phyloP scores from a whole-genome alignment of 2,329 filamentous ascomycete genomes.

The Fusarium sp. region DNA sequence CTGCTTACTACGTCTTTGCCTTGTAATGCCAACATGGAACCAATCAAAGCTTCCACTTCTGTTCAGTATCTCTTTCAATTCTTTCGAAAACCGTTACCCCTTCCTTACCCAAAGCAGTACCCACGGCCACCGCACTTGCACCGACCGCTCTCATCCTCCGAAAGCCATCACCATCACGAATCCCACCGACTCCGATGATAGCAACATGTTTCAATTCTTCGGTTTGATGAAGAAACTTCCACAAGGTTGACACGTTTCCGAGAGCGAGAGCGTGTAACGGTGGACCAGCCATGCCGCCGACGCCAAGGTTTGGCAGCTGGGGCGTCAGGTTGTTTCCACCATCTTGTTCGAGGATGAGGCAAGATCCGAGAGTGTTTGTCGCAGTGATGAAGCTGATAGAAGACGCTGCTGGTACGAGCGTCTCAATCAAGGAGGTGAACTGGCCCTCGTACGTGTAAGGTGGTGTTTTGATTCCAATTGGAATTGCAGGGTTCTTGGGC shows the following conservation, averaged over 20 bases:
- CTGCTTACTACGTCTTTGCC: too few species aligned
- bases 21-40: too few species aligned
- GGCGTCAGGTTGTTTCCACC: constrained; percentile 44
- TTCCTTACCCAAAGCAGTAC: constrained; percentile 74
- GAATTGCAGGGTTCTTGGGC: constrained; percentile 49
- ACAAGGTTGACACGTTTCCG: constrained; percentile 80
- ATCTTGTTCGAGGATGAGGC: constrained; percentile 64
- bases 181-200: constrained; percentile 80
- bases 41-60: neutral
- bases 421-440: constrained; percentile 67
- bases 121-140: constrained; percentile 75
- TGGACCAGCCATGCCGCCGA: constrained; percentile 79
- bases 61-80: constrained; percentile 55
- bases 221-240: constrained; percentile 66
- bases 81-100: constrained; percentile 72
- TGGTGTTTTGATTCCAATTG: constrained; percentile 77
- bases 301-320: constrained; percentile 65
- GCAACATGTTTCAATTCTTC: constrained; percentile 63
- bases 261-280: constrained; percentile 79
- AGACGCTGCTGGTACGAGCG: constrained; percentile 54
- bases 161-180: constrained; percentile 72
- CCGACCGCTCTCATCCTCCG: constrained; percentile 75
- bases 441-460: constrained; percentile 80
- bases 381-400: constrained; percentile 76
- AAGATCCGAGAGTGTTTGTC: constrained; percentile 78